These are phyloP conservation scores for Fusarium dlaminii DNA, from an alignment of 2,329 filamentous ascomycete genomes.

Conservation along the genomic window DNA sequence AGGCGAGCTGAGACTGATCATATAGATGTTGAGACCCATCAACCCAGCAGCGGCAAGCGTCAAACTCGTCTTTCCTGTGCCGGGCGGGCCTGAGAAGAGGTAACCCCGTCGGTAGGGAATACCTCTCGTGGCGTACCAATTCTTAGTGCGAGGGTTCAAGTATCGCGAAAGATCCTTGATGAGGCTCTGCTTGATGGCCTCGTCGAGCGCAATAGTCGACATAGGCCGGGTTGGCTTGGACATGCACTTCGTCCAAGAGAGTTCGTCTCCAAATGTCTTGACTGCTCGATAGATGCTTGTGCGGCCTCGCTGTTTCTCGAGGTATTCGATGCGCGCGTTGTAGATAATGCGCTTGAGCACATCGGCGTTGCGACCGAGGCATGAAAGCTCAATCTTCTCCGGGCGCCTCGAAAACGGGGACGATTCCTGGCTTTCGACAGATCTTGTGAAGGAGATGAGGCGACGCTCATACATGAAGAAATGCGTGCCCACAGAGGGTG, in stretches of 20 bases:
- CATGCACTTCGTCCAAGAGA: conserved; percentile 23
- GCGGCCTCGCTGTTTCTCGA: conserved; percentile 17
- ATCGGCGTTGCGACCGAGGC: conserved; percentile 13
- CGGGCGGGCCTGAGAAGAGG: conserved; percentile 32
- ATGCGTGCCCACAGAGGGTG: conserved; percentile 20
- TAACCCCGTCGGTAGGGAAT: conserved; percentile 37
- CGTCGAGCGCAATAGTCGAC: conserved; percentile 28
- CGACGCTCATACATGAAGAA: conserved; percentile 20
- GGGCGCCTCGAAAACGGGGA: not conserved
- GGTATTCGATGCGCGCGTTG: conserved; percentile 19
- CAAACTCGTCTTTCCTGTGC: conserved; percentile 33
- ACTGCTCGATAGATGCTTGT: conserved; percentile 21
- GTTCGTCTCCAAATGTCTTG: not conserved
- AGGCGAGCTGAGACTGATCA: conserved; percentile 17
- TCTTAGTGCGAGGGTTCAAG: conserved; percentile 23
- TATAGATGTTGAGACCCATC: conserved; percentile 31
- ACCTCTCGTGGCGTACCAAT: conserved; percentile 30
- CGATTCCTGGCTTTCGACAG: not conserved
- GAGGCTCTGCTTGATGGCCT: conserved; percentile 20
- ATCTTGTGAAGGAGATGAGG: conserved; percentile 13
- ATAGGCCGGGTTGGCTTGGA: conserved; percentile 28
- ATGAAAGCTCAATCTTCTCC: conserved; percentile 13
- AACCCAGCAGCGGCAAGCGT: conserved; percentile 23
- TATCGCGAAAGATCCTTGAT: conserved; percentile 30
- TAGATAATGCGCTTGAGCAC: conserved; percentile 26